Evolutionary conservation across 768 basidiomycete genomes (phyloP), one percentile per base, ranked within the genome.

Genomic region (Leccinellum luteum): DNA sequence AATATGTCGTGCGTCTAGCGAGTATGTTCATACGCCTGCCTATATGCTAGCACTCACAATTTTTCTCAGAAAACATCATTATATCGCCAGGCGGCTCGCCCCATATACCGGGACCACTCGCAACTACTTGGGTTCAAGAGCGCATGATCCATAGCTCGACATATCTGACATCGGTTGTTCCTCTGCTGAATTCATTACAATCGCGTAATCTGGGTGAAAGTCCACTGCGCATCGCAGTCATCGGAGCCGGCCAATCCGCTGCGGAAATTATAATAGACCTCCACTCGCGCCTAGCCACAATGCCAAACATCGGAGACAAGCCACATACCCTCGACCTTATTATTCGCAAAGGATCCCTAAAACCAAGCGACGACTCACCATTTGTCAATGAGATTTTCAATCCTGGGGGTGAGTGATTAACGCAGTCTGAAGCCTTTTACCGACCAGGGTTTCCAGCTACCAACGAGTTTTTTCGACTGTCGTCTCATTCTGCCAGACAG

Each of bases 331-430:
- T 83, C 47, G 77, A 83, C 51, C 76, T 83, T 66, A 75, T 84
- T 55, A 76, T 84, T 59, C 78, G 80, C 15, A 76, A 78, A 61
- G 80, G 80, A 14, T 75, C 77, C 0, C 63, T 83, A 47, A 81
- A 78, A 54, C 80, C 79, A 8, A 80, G 79, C 48, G 82, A 84
- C 56, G 80, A 81, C 56, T 77, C 79, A 1, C 79, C 79, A 1
- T 84, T 82, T 60, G 74, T 78, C 44, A 83, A 84, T 66, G 80
- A 81, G 60, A 78, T 82, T 6, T 84, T 83, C 59, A 79, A 82
- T 61, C 81, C 82, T 25, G 74, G 68, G 15, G 63, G 78, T 79
- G 61, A 57, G 78, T 69, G 13, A 28, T 30, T 51, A 32, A 21
- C 1, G 41, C 4, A 27, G 17, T n/a, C 15, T 5, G 19, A 45